A percentile compares a stretch with the other conserved stretches of the same genome.
Evolutionary conservation across 2,329 filamentous ascomycete species (phyloP).

Genomic region (Chaetomiaceae sp.): DNA sequence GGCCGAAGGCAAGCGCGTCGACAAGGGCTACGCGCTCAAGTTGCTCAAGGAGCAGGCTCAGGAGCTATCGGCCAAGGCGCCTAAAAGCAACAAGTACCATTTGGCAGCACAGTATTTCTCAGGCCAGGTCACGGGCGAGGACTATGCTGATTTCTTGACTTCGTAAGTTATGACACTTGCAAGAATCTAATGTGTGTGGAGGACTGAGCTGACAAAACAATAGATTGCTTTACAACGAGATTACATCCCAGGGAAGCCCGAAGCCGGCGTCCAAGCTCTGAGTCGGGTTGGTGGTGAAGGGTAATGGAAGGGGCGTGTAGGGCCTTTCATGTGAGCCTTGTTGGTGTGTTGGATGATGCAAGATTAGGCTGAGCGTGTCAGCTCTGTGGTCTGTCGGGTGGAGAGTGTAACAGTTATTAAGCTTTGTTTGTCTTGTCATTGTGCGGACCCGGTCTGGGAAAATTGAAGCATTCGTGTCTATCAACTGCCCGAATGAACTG

Average conservation of each 20-base stretch:
- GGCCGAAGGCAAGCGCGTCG: constrained; percentile 83
- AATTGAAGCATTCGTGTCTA: neutral
- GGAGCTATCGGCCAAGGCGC: constrained; percentile 66
- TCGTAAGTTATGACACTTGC: no score
- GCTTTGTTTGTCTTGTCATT: neutral
- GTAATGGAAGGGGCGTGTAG: no score
- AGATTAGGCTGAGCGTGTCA: neutral
- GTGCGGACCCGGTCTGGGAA: neutral
- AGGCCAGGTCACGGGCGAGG: constrained; percentile 89
- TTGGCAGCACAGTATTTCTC: constrained; percentile 91
- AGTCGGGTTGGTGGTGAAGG: constrained; percentile 16
- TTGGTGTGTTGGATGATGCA: neutral
- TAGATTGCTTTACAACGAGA: constrained; percentile 82
- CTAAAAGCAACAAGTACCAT: constrained; percentile 86
- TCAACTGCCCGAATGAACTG: no score
- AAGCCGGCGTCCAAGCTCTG: constrained; percentile 61
- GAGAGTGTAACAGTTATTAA: neutral
- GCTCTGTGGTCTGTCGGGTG: neutral
- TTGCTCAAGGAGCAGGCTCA: constrained; percentile 83
- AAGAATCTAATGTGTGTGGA: no score
- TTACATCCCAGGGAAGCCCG: constrained; percentile 66
- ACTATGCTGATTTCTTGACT: constrained; percentile 95
- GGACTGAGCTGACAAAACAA: constrained; percentile 9
- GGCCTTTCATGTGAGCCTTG: no score
- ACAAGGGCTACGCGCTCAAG: constrained; percentile 85